These are phyloP conservation scores for Phialemonium atrogriseum DNA, from an alignment of 2,329 filamentous ascomycete species.

Conservation along the genomic window DNA sequence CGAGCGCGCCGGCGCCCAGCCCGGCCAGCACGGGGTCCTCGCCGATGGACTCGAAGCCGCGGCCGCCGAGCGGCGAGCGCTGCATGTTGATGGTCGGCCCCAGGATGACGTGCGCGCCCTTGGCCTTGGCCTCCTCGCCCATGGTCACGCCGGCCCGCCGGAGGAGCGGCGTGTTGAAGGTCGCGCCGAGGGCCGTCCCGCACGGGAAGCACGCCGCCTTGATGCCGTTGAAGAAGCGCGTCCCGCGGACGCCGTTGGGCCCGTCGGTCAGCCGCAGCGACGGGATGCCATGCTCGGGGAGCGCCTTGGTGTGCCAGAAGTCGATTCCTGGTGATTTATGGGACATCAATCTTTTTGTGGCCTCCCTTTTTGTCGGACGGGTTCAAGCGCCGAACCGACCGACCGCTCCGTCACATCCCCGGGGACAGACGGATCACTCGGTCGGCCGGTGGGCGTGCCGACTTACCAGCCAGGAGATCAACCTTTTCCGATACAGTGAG, in stretches of 20 bases:
- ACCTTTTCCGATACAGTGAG: slow-evolving; percentile 44
- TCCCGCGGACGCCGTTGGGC: slow-evolving; percentile 61
- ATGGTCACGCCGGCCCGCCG: slow-evolving; percentile 41
- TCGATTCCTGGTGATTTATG: slow-evolving; percentile 40
- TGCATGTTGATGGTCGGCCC: slow-evolving; percentile 59
- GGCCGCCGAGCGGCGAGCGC: slow-evolving; percentile 49
- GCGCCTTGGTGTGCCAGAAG: slow-evolving; percentile 60
- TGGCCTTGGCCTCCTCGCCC: slow-evolving; percentile 44
- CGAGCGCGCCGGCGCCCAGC: slow-evolving; percentile 42
- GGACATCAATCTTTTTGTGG: too few species aligned
- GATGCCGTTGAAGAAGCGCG: slow-evolving; percentile 58
- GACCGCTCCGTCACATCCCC: too few species aligned
- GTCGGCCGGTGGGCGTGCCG: neutral
- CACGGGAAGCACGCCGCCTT: slow-evolving; percentile 54
- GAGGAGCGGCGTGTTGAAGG: slow-evolving; percentile 46
- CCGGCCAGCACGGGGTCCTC: slow-evolving; percentile 52
- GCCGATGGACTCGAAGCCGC: slow-evolving; percentile 51
- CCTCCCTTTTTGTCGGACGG: too few species aligned
- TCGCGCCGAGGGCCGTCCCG: slow-evolving; percentile 48
- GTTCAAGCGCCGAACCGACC: too few species aligned
- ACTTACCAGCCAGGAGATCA: slow-evolving; percentile 40
- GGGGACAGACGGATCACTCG: neutral
- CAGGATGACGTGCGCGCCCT: slow-evolving; percentile 49
- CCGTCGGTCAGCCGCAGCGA: slow-evolving; percentile 60
- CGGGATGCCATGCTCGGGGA: slow-evolving; percentile 53